Evolutionary conservation across 495 filamentous ascomycete genomes (phyloP).

Genomic region (Hypoxylon intermedium): DNA sequence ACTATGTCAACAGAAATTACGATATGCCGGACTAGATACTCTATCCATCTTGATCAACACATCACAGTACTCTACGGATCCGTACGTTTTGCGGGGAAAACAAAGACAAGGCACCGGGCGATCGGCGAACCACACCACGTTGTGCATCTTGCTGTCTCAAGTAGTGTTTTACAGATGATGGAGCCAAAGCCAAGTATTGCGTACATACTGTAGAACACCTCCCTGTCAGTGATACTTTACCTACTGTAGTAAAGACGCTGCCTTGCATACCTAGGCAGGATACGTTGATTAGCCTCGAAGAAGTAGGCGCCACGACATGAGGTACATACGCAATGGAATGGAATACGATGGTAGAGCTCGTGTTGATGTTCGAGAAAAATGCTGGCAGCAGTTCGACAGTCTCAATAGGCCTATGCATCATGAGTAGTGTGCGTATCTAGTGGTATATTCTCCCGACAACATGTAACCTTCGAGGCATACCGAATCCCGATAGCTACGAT

Average conservation of each 20-base stretch:
- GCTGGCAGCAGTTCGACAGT: constrained; percentile 1
- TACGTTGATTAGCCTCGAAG: too few species aligned
- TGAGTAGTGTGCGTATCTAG: too few species aligned
- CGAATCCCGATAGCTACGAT: too few species aligned
- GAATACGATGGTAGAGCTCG: constrained; percentile 30
- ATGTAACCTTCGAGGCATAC: too few species aligned
- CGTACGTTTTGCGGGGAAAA: constrained; percentile 23
- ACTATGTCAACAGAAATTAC: constrained; percentile 14
- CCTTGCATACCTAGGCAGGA: too few species aligned
- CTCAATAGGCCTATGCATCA: too few species aligned
- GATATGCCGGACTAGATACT: constrained; percentile 13
- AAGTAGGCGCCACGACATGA: constrained; percentile 16
- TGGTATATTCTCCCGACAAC: too few species aligned
- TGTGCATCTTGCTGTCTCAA: constrained; percentile 29
- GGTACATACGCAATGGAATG: constrained; percentile 14
- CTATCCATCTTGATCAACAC: constrained; percentile 11
- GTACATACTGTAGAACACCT: too few species aligned
- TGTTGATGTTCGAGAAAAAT: constrained; percentile 21
- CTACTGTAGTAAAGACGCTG: too few species aligned
- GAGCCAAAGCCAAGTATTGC: constrained; percentile 2
- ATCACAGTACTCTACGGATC: constrained; percentile 4
- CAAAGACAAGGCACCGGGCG: constrained; percentile 22
- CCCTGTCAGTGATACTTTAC: too few species aligned
- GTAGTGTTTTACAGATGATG: constrained; percentile 34
- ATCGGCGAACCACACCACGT: constrained; percentile 27